Base-by-base conservation (phyloP, 1,284 basidiomycete genomes). In the Stygiomarasmius scandens region DNA sequence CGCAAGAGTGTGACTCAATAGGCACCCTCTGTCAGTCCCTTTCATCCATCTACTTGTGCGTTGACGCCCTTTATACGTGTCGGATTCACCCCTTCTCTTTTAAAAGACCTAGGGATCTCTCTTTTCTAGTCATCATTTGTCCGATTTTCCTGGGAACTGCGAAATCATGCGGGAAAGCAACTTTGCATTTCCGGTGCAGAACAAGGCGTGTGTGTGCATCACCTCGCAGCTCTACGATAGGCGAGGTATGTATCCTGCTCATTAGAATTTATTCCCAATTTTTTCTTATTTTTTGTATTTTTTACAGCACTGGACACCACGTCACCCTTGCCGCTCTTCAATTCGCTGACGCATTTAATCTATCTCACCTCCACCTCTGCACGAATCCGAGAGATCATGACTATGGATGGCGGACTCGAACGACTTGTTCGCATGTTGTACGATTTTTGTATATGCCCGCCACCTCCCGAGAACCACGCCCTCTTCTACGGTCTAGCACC, bases 351-450 rank as follows among this genome's bases (percentile, higher is more conserved):
- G 52, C 95, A 98, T 76, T 89, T 99, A 58, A 93, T 93, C 52
- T 97, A 98, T 75, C 90, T 99, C 65, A 98, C 96, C 6, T 96
- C 95, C 2, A 98, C 96, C 5, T 98, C 95, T 0, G 96, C 96
- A 2, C 87, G 96, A 60, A 98, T 99, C 76, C 89, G 96, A 52
- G 97, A 99, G 75, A 98, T 98, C 69, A 92, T 99, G 81, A 96
- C 95, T 45, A 88, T 93, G 80, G 96, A 99, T 72, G 96, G 96
- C 58, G 96, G 97, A 1, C 86, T 99, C 43, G 96, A 99, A 71
- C 89, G 96, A 23, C 87, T 99, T 38, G 92, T 99, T 32, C 88
- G 92, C 58, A 95, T 99, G 63, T 79, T 95, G n/a, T 89, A 90
- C 67, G 89, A 95, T 63, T 93, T 93, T 63, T 93, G 89, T 72